Conservation (phyloP, 306 rosid genomes). For the Ormosia emarginata region DNA sequence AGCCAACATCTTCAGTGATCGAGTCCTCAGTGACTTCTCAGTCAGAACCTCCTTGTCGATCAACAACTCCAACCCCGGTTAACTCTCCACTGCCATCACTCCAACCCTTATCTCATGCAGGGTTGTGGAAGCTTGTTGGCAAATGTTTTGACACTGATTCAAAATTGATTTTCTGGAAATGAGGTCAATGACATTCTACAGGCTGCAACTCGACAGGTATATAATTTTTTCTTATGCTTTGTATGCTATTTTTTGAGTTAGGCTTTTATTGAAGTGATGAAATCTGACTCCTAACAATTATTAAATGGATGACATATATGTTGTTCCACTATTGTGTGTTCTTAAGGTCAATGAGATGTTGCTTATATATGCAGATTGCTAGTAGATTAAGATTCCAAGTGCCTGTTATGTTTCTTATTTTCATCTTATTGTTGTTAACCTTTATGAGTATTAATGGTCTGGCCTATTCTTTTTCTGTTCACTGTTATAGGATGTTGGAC, state of each 20-base stretch:
- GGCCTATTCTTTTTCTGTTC: slow-evolving; percentile 6
- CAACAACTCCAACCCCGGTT: background rate
- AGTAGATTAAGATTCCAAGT: slow-evolving; percentile 15
- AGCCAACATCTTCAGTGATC: slow-evolving; percentile 15
- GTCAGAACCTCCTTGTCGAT: slow-evolving; percentile 4
- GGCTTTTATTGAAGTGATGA: too few species aligned
- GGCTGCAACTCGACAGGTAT: background rate
- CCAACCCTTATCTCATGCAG: background rate
- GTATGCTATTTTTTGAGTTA: too few species aligned
- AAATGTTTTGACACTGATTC: background rate
- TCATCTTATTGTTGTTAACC: background rate
- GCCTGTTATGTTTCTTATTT: background rate
- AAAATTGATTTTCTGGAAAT: background rate
- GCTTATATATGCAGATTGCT: slow-evolving; percentile 8
- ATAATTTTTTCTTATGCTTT: background rate
- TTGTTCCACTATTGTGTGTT: too few species aligned
- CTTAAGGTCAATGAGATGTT: background rate
- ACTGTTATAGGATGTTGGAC: too few species aligned
- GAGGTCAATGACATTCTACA: background rate
- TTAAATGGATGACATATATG: too few species aligned
- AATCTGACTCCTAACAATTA: too few species aligned
- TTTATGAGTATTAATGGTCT: slow-evolving; percentile 5
- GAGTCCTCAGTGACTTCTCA: background rate
- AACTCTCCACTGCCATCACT: background rate
- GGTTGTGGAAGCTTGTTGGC: background rate